These are phyloP conservation scores for Linderina pennispora DNA, from an alignment of 192 early-diverging fungal genomes.

Conservation along the genomic window DNA sequence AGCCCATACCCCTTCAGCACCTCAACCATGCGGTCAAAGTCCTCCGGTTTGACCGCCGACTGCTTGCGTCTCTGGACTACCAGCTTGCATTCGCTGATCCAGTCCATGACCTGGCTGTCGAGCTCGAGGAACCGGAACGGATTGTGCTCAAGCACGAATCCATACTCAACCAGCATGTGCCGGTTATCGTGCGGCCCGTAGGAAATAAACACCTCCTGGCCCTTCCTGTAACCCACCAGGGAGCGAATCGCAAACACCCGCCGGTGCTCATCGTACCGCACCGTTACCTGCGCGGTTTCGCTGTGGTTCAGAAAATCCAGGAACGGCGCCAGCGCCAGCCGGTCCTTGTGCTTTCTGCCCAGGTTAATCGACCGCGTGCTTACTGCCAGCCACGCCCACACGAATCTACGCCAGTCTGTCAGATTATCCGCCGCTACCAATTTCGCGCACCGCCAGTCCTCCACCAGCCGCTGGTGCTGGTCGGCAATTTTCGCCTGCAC, in stretches of 20 bases:
- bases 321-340: conserved; percentile 67
- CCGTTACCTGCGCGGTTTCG: conserved; percentile 46
- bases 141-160: conserved; percentile 26
- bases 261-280: conserved; percentile 10
- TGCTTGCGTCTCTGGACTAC: not conserved
- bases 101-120: conserved; percentile 9
- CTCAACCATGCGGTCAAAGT: conserved; percentile 10
- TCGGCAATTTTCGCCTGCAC: conserved; percentile 9
- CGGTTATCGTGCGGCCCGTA: conserved; percentile 43
- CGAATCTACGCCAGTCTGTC: conserved; percentile 20
- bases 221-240: conserved; percentile 49
- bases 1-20: conserved; percentile 22
- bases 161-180: conserved; percentile 43
- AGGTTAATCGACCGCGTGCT: conserved; percentile 43
- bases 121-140: conserved; percentile 31
- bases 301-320: conserved; percentile 75
- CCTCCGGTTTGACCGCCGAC: conserved; percentile 1
- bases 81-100: conserved; percentile 9
- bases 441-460: conserved; percentile 12
- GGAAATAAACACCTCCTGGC: conserved; percentile 51
- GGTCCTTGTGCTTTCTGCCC: conserved; percentile 32
- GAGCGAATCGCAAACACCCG: conserved; percentile 62
- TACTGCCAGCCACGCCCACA: conserved; percentile 42
- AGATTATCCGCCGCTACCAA: not conserved
- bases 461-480: conserved; percentile 18